phyloP scores from a whole-genome alignment of 257 asterid species.

The Plectranthus barbatus region DNA sequence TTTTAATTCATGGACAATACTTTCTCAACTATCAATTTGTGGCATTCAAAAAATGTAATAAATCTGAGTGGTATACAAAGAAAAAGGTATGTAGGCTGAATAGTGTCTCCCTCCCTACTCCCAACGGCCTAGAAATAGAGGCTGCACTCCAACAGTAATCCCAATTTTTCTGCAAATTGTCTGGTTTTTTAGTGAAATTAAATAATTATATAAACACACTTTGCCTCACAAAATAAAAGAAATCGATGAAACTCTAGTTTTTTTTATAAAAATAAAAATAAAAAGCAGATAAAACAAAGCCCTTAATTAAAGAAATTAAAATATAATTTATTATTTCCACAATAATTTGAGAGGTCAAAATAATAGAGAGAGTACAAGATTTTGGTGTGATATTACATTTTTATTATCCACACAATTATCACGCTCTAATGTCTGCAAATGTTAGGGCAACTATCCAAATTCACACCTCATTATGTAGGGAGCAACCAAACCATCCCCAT shows the following conservation, averaged over 20 bases:
- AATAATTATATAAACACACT: not conserved
- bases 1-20: too few relatives aligned
- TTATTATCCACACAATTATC: not conserved
- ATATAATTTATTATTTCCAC: not conserved
- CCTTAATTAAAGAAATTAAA: not conserved
- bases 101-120: not conserved
- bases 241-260: too few relatives aligned
- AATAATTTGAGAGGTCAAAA: not conserved
- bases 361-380: not conserved
- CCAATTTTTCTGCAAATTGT: slow-evolving; percentile 6
- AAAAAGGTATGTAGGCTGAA: not conserved
- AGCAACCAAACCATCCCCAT: slow-evolving; percentile 17
- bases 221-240: not conserved
- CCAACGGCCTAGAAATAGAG: not conserved
- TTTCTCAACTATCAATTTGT: not conserved
- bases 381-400: not conserved
- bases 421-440: slow-evolving; percentile 29
- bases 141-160: slow-evolving; percentile 5
- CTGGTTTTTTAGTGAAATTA: slow-evolving; percentile 1
- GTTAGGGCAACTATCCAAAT: slow-evolving; percentile 14
- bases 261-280: not conserved
- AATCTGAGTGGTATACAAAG: not conserved
- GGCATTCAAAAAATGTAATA: not conserved
- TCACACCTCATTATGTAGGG: slow-evolving; percentile 4
- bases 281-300: slow-evolving; percentile 5